Evolutionary conservation across 2,329 filamentous ascomycete species (phyloP).

Genomic region (Periglandula ipomoeae): DNA sequence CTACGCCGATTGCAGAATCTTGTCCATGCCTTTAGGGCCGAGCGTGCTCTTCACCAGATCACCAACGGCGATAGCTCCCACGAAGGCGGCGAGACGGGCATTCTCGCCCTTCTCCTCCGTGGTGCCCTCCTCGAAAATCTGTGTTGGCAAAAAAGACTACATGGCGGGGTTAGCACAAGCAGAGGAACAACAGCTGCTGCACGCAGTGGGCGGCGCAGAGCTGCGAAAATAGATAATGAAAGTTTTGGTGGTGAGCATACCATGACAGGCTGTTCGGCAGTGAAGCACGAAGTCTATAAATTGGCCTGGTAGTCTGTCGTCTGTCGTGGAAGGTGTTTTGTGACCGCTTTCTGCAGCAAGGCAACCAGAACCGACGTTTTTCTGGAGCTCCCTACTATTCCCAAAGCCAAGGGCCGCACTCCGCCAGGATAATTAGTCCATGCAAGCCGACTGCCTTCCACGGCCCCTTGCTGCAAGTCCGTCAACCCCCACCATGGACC

Average conservation of each 20-base stretch:
- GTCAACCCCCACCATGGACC: constrained; percentile 7
- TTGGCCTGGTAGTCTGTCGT: constrained; percentile 7
- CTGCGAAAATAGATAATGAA: neutral
- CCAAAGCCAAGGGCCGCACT: neutral
- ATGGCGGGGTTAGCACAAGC: constrained; percentile 14
- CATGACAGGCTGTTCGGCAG: constrained; percentile 3
- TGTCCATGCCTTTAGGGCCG: constrained; percentile 98
- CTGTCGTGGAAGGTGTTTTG: constrained; percentile 2
- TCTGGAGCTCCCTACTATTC: constrained; percentile 14
- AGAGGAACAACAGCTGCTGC: neutral
- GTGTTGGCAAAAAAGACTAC: constrained; percentile 72
- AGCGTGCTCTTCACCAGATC: constrained; percentile 96
- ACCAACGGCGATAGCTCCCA: constrained; percentile 94
- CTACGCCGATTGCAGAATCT: constrained; percentile 91
- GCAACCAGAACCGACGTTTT: constrained; percentile 17
- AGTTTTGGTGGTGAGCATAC: neutral
- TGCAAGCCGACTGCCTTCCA: neutral
- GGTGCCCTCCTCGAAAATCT: constrained; percentile 96
- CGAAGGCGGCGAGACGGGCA: constrained; percentile 95
- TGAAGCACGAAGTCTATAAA: neutral
- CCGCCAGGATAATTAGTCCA: too few relatives aligned
- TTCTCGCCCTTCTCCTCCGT: constrained; percentile 98
- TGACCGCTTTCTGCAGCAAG: constrained; percentile 12
- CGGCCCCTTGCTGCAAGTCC: constrained; percentile 1
- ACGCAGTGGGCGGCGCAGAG: neutral